Evolutionary conservation across 2,329 filamentous ascomycete species (phyloP).

Genomic region (Coniochaeta pulveracea): DNA sequence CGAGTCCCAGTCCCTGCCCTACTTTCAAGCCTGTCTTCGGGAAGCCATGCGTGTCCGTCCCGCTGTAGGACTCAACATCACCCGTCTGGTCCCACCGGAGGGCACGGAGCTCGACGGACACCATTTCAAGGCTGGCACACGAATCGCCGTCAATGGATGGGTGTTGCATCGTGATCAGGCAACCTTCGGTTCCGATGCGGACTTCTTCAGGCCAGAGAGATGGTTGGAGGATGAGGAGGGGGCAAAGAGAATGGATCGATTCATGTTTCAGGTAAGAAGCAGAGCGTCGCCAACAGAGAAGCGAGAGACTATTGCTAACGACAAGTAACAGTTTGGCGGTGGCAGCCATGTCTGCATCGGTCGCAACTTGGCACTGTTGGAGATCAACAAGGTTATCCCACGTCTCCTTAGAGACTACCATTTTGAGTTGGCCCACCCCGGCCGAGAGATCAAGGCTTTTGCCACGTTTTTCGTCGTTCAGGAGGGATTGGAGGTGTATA

Average conservation of each 20-base stretch:
- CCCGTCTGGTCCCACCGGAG: constrained; percentile 34
- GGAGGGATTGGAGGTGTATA: constrained; percentile 40
- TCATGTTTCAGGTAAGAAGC: constrained; percentile 39
- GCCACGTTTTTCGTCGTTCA: constrained; percentile 51
- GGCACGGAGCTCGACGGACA: constrained; percentile 39
- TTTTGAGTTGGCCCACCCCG: constrained; percentile 38
- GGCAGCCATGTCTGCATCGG: constrained; percentile 44
- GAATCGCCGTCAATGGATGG: constrained; percentile 42
- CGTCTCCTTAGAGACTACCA: constrained; percentile 41
- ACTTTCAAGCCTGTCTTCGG: constrained; percentile 45
- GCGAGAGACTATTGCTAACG: neutral
- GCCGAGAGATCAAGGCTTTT: constrained; percentile 36
- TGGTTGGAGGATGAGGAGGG: constrained; percentile 37
- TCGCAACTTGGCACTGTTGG: constrained; percentile 39
- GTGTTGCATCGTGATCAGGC: constrained; percentile 35
- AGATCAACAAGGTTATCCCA: constrained; percentile 48
- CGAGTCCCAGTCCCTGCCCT: constrained; percentile 35
- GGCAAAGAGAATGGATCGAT: constrained; percentile 36
- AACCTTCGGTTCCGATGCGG: constrained; percentile 39
- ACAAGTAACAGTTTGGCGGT: constrained; percentile 32
- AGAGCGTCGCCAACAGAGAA: neutral
- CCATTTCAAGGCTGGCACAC: constrained; percentile 38
- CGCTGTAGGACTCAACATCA: constrained; percentile 43
- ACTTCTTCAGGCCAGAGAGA: constrained; percentile 20
- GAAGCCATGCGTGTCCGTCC: constrained; percentile 45